Evolutionary conservation across 805 yeast species (phyloP), one percentile per base, ranked within the genome.

Genomic region (Pichia paraexigua): DNA sequence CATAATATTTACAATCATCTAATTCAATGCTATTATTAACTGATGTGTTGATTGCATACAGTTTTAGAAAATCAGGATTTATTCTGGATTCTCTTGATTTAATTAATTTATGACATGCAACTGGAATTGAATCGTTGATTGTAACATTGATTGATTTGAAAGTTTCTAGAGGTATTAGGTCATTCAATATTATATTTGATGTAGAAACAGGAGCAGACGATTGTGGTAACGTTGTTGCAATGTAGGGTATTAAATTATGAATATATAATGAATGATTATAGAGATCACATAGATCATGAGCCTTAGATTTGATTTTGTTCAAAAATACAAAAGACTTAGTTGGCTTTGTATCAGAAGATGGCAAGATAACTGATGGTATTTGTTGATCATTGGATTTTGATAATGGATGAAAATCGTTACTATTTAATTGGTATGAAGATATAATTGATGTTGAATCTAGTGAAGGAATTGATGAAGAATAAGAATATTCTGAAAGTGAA

Each of bases 1-100:
- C 65, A 1, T 68, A 58, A 43, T 63, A 62, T 6, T 70, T 68
- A 12, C 70, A 59, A 3, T 60, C 45, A 1, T 71, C n/a, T 2
- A 30, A 70, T 5, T 63, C 58, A 24, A 47, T 41, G 1, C 24
- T 48, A 2, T 58, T 46, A 50, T 79, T 66, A 17, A 75, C 69
- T n/a, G 70, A 63, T 53, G 66, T 71, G 58, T 79, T 82, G 45
- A 71, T 67, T 1, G 84, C 76, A 55, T 78, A 79, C 39, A 76
- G 64, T 49, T 76, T 64, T 24, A 80, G 61, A 52, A 79, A 79
- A 32, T 65, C 63, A 9, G 79, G 65, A 58, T 80, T 80, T 43
- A 79, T 69, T 50, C 84, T 68, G 37, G 74, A 71, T 52, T 78
- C 83, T 52, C 83, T 66, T 24, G 58, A 30, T 41, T 56, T 56